These are phyloP conservation scores for Ophiobolus disseminans DNA, from an alignment of 2,329 filamentous ascomycete species.

Conservation along the genomic window DNA sequence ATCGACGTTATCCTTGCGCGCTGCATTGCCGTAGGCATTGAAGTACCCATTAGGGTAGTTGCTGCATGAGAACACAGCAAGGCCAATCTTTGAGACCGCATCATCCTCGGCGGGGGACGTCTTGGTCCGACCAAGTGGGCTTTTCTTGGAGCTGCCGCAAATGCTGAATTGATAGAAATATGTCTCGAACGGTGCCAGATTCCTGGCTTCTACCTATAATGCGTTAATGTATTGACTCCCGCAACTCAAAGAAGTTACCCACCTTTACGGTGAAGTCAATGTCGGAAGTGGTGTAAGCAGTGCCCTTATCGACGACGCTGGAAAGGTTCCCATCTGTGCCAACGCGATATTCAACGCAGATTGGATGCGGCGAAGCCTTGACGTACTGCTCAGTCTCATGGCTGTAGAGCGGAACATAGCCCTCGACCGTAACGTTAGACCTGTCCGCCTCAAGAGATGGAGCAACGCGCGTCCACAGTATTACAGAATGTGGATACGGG, in stretches of 20 bases:
- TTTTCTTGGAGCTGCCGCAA: constrained; percentile 67
- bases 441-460: constrained; percentile 51
- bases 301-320: constrained; percentile 62
- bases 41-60: constrained; percentile 59
- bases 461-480: constrained; percentile 45
- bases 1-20: constrained; percentile 57
- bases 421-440: constrained; percentile 61
- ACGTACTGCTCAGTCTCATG: constrained; percentile 63
- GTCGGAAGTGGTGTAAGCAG: constrained; percentile 73
- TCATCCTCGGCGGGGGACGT: constrained; percentile 67
- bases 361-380: constrained; percentile 63
- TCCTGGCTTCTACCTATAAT: constrained; percentile 67
- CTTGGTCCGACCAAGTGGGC: constrained; percentile 72
- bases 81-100: constrained; percentile 62
- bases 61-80: constrained; percentile 75
- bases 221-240: constrained; percentile 16
- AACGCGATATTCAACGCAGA: constrained; percentile 73
- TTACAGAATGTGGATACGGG: constrained; percentile 52
- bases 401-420: constrained; percentile 60
- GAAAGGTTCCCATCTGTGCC: constrained; percentile 57
- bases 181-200: constrained; percentile 67
- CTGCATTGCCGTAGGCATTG: constrained; percentile 54
- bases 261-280: constrained; percentile 79
- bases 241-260: background rate
- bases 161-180: constrained; percentile 77